Evolutionary conservation across 352 stramenopile genomes (phyloP), one percentile per base, ranked within the genome.

Genomic region (Phytophthora vignae): DNA sequence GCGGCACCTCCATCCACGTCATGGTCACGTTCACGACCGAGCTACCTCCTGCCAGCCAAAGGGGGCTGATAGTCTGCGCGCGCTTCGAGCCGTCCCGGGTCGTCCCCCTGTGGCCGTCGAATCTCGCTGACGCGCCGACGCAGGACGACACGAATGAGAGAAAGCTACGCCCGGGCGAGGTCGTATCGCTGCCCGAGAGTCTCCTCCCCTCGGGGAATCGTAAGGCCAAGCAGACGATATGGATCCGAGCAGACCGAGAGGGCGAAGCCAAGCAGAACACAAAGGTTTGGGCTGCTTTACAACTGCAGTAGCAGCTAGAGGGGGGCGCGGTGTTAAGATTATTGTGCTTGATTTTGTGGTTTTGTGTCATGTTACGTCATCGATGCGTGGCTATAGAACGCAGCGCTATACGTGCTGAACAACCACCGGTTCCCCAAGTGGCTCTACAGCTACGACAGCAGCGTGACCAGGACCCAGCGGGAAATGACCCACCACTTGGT

Each of bases 371-470:
- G 42, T 49, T 21, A 49, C 55, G 22, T 56, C 22, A 38, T 44
- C n/a, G 22, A 27, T 27, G 40, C 10, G 27, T 64, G 54, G 22
- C 22, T 27, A 27, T 21, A 88, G 76, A 86, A 84, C 29, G 64
- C 66, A 10, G 29, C 79, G 4, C 22, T 83, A 22, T 88, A 69
- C 52, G 73, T 85, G 36, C 64, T 88, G 44, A 88, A 88, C 69
- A 85, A 88, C 36, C 71, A 84, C 38, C 74, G 71, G n/a, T 88
- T 82, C 53, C 78, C 78, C n/a, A 82, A 79, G 44, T 88, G 81
- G 81, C 71, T 81, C 56, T 88, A 88, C 70, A 78, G 67, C 55
- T 88, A 86, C 62, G 74, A 86, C 52, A 86, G 78, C 36, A 83
- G 76, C 44, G 61, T 83, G 22, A 88, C 78, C 14, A 72, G 79